Conservation (phyloP, 2,329 filamentous ascomycete species). For the Gaeumannomyces tritici region DNA sequence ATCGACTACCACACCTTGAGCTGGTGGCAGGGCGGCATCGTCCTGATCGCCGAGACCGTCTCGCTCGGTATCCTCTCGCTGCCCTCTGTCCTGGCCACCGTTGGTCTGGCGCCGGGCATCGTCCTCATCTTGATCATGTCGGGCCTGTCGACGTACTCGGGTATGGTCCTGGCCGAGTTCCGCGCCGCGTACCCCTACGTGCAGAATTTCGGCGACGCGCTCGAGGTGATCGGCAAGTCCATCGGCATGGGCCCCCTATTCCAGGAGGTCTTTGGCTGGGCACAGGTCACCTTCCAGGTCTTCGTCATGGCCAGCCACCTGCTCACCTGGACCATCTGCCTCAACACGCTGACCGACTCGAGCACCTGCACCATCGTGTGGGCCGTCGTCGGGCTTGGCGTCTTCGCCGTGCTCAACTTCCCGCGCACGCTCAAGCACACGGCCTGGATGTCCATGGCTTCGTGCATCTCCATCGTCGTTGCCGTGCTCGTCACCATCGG, state of each 20-base stretch:
- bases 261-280: slow-evolving; percentile 48
- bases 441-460: slow-evolving; percentile 51
- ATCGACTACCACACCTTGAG: slow-evolving; percentile 2
- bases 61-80: slow-evolving; percentile 56
- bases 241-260: slow-evolving; percentile 41
- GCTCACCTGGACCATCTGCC: slow-evolving; percentile 57
- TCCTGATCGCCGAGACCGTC: slow-evolving; percentile 33
- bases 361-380: slow-evolving; percentile 55
- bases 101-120: slow-evolving; percentile 65
- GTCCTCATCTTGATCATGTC: slow-evolving; percentile 59
- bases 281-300: slow-evolving; percentile 51
- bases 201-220: slow-evolving; percentile 56
- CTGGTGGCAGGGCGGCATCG: slow-evolving; percentile 24
- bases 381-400: slow-evolving; percentile 45
- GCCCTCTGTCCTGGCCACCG: slow-evolving; percentile 61
- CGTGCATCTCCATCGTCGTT: slow-evolving; percentile 44
- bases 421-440: slow-evolving; percentile 55
- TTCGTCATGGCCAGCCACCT: slow-evolving; percentile 63
- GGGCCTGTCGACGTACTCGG: slow-evolving; percentile 56
- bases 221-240: slow-evolving; percentile 40
- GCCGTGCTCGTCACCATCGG: slow-evolving; percentile 57
- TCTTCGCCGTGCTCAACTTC: slow-evolving; percentile 50
- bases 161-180: slow-evolving; percentile 53
- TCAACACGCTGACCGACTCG: slow-evolving; percentile 52
- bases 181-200: slow-evolving; percentile 61